Evolutionary conservation across 768 basidiomycete species (phyloP), one percentile per base, ranked within the genome.

Genomic region (Tricholoma matsutake): DNA sequence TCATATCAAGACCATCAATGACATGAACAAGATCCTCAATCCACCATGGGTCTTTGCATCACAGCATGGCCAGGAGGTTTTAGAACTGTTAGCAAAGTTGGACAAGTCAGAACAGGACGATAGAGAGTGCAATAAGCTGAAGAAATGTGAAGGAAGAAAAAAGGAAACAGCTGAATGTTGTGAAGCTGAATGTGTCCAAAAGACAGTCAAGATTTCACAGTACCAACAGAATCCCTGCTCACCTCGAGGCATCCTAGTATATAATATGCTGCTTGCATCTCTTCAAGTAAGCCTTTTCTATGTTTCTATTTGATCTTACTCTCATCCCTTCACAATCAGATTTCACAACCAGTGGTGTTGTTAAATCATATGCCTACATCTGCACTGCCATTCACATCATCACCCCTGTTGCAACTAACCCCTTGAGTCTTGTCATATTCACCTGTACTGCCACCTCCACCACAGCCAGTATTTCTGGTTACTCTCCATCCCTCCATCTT

Each of bases 11-110:
- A 68, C 65, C 11, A 9, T 68, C 22, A 60, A 58, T 3, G 66
- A 69, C 32, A 60, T 71, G 9, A 25, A 32, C 7, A 41, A 4
- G 3, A 34, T 41, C 2, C 14, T 60, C 14, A 52, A 51, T 16
- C 60, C 53, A 6, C 28, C 39, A 16, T 68, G 64, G 63, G 54
- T 56, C 18, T 67, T 57, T 58, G 66, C 63, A 0, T 47, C 63
- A 10, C 31, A 41, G 13, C 69, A 73, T 57, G 72, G 72, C 0
- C 29, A 35, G 14, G 69, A 64, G 3, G 43, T n/a, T 75, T 73
- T 5, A 16, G 58, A 10, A 2, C 67, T 16, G 32, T 69, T 16
- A 16, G 49, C n/a, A 28, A 52, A 22, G 22, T 56, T 37, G 68
- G 52, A 54, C 11, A 14, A 54, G 13, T n/a, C 28, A 31, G 52